A percentile compares a stretch with the other conserved stretches of the same genome.
These are phyloP conservation scores for Lactarius deliciosus DNA, from an alignment of 768 basidiomycete species.

Conservation along the genomic window DNA sequence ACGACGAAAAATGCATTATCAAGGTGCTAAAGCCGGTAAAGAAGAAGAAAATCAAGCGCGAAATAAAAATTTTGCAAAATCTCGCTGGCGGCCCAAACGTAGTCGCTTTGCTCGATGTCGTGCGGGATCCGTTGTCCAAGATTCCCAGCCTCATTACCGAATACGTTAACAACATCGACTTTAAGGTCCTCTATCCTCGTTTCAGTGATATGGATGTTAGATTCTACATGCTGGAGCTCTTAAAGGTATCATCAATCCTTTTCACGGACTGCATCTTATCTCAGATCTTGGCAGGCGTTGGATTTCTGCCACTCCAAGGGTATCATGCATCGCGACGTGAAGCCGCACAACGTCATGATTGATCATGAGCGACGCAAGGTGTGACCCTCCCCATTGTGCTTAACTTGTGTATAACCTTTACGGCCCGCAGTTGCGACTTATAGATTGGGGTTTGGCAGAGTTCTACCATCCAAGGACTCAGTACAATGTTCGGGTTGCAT, in stretches of 20 bases:
- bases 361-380: conserved; percentile 97
- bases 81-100: conserved; percentile 95
- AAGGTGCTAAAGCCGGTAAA: conserved; percentile 99
- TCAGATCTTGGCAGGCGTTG: conserved; percentile 58
- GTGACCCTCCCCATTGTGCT: conserved; percentile 29
- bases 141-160: conserved; percentile 97
- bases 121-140: conserved; percentile 93
- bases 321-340: conserved; percentile 98
- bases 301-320: conserved; percentile 99
- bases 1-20: conserved; percentile 94
- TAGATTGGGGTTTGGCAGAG: conserved; percentile 98
- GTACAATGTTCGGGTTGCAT: conserved; percentile 97
- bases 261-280: conserved; percentile 4
- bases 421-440: conserved; percentile 75
- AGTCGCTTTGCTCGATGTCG: conserved; percentile 90
- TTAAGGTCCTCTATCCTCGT: conserved; percentile 93
- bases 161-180: conserved; percentile 98
- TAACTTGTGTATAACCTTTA: neutral
- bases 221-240: conserved; percentile 94
- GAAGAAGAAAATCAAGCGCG: conserved; percentile 99
- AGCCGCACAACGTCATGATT: conserved; percentile 99
- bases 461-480: conserved; percentile 98
- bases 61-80: conserved; percentile 98
- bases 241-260: conserved; percentile 62
- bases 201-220: conserved; percentile 96